phyloP scores from a whole-genome alignment of 2,329 filamentous ascomycete genomes.

The Ambrosiella beaveri region DNA sequence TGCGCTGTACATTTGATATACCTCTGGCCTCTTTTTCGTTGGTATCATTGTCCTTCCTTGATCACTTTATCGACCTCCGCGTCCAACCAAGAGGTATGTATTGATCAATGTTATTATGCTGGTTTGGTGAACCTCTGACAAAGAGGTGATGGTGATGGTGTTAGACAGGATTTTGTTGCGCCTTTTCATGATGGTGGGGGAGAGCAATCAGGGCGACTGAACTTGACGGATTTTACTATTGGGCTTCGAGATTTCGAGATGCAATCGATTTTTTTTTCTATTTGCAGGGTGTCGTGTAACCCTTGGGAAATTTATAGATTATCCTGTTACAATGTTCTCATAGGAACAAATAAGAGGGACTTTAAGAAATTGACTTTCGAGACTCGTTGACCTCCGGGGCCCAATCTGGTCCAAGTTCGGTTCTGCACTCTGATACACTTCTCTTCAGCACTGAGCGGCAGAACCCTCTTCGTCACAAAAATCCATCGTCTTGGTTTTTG shows the following conservation, averaged over 20 bases:
- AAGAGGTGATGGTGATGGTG: slow-evolving; percentile 8
- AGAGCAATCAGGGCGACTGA: slow-evolving; percentile 37
- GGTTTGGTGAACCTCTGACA: slow-evolving; percentile 13
- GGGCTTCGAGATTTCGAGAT: background rate
- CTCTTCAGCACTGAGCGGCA: slow-evolving; percentile 49
- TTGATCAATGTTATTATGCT: background rate
- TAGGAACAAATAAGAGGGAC: too few relatives aligned
- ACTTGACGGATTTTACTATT: background rate
- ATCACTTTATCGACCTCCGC: slow-evolving; percentile 9
- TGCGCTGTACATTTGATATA: background rate
- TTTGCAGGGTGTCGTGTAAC: background rate
- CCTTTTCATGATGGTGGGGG: slow-evolving; percentile 37
- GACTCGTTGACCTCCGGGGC: slow-evolving; percentile 6
- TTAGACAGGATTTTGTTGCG: slow-evolving; percentile 16
- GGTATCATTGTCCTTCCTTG: slow-evolving; percentile 6
- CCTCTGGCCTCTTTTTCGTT: slow-evolving; percentile 10
- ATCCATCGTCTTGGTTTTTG: slow-evolving; percentile 17
- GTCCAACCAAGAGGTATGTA: slow-evolving; percentile 13
- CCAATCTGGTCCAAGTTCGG: background rate
- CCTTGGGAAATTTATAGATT: too few relatives aligned
- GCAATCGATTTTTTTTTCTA: background rate
- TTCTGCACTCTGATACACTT: slow-evolving; percentile 36
- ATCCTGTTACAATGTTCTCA: background rate
- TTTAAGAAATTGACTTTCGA: background rate
- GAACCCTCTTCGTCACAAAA: slow-evolving; percentile 43